Conservation (phyloP, 495 filamentous ascomycete species). For the Penicillium diatomitis region DNA sequence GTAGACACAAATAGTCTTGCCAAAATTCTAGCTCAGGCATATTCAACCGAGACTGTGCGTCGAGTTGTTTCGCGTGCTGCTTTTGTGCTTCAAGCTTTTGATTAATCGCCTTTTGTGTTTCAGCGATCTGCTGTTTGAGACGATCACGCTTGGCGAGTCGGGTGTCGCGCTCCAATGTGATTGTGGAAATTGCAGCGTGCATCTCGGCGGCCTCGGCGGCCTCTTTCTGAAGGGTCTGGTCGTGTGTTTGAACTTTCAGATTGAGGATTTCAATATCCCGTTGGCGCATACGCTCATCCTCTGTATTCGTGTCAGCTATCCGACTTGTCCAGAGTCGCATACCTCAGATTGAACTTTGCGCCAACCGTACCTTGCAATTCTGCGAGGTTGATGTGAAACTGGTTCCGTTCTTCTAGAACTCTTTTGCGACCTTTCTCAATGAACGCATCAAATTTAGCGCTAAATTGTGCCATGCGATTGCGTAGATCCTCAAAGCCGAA, state of each 20-base stretch:
- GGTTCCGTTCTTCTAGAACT: slow-evolving; percentile 85
- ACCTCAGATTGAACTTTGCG: neutral
- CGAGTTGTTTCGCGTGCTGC: slow-evolving; percentile 53
- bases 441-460: slow-evolving; percentile 81
- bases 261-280: slow-evolving; percentile 78
- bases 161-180: slow-evolving; percentile 66
- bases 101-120: slow-evolving; percentile 60
- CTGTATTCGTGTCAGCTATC: slow-evolving; percentile 38
- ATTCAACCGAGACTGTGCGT: slow-evolving; percentile 75
- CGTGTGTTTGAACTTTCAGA: slow-evolving; percentile 65
- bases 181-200: slow-evolving; percentile 65
- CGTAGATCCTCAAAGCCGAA: slow-evolving; percentile 96
- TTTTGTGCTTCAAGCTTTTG: slow-evolving; percentile 54
- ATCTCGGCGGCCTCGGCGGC: slow-evolving; percentile 80
- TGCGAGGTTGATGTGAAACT: slow-evolving; percentile 81
- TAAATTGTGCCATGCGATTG: slow-evolving; percentile 91
- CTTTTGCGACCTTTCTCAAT: slow-evolving; percentile 84
- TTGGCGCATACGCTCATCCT: slow-evolving; percentile 82
- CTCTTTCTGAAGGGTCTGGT: slow-evolving; percentile 77
- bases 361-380: slow-evolving; percentile 69
- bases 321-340: too few relatives aligned
- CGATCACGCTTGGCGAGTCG: slow-evolving; percentile 63
- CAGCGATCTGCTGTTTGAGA: slow-evolving; percentile 67
- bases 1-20: slow-evolving; percentile 79
- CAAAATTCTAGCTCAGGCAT: slow-evolving; percentile 91